Evolutionary conservation across 176 grass and related monocot genomes (phyloP).

Genomic region (Avena eriantha): DNA sequence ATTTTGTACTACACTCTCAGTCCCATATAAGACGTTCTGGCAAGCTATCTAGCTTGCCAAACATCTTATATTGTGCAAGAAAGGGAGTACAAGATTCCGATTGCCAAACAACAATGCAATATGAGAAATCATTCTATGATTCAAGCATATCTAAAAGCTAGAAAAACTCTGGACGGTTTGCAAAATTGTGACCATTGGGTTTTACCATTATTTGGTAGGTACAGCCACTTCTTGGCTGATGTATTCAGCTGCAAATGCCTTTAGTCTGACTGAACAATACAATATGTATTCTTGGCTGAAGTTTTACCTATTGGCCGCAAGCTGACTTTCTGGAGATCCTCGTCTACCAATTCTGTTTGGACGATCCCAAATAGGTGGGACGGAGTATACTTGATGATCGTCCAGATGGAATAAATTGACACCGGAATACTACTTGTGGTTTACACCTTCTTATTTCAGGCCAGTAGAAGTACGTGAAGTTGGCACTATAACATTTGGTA

Average conservation of each 20-base stretch:
- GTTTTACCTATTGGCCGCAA: constrained; percentile 53
- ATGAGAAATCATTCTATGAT: not conserved
- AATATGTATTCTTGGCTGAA: not conserved
- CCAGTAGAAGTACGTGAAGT: constrained; percentile 32
- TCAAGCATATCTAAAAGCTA: not conserved
- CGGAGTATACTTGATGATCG: constrained; percentile 44
- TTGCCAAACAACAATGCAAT: constrained; percentile 5
- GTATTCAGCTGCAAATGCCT: constrained; percentile 50
- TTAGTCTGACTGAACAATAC: constrained; percentile 49
- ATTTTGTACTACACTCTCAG: not conserved
- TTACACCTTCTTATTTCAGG: constrained; percentile 52
- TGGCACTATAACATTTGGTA: constrained; percentile 54
- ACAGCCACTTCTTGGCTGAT: constrained; percentile 63
- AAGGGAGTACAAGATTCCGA: not conserved
- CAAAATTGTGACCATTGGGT: not conserved
- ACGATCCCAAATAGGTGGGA: constrained; percentile 53
- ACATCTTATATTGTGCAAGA: too few relatives aligned
- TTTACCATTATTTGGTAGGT: constrained; percentile 73
- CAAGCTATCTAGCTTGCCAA: too few relatives aligned
- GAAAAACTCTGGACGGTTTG: not conserved
- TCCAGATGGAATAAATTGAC: constrained; percentile 60
- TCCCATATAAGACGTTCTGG: too few relatives aligned
- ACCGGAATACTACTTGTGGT: constrained; percentile 63
- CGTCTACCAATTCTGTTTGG: constrained; percentile 55
- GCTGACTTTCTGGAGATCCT: constrained; percentile 63